Percentiles rank a stretch among this genome's conserved stretches.
Conservation (phyloP, 805 yeast species). For the Kuraishia piskuri region DNA sequence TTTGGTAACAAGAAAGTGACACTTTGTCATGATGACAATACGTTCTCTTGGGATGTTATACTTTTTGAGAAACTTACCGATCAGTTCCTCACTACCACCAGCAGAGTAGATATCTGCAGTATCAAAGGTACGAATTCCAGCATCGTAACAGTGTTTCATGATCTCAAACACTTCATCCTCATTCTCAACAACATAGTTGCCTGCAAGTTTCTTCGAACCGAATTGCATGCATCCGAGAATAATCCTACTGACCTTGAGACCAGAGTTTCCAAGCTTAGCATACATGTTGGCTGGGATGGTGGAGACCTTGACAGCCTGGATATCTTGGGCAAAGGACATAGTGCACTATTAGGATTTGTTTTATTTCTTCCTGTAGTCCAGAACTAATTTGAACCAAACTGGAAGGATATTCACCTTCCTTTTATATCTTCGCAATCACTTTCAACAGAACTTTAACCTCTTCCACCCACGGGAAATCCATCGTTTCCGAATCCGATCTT, state of each 20-base stretch:
- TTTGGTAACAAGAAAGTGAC: conserved; percentile 17
- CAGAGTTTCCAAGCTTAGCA: conserved; percentile 30
- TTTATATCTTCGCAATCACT: too few species aligned
- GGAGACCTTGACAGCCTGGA: not conserved
- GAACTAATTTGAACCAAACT: too few species aligned
- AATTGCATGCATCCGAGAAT: conserved; percentile 49
- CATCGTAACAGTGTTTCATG: conserved; percentile 36
- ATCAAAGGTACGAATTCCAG: conserved; percentile 40
- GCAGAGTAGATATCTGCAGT: conserved; percentile 42
- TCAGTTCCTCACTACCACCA: conserved; percentile 37
- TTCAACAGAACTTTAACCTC: too few species aligned
- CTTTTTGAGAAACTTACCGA: conserved; percentile 44
- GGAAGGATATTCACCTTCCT: too few species aligned
- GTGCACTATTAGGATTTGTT: too few species aligned
- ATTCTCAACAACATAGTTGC: conserved; percentile 41
- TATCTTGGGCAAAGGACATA: not conserved
- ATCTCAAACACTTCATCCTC: conserved; percentile 34
- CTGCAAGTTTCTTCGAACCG: conserved; percentile 35
- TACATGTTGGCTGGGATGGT: not conserved
- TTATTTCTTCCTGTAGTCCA: too few species aligned
- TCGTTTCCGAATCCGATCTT: too few species aligned
- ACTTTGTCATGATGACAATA: conserved; percentile 48
- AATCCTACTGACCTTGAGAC: conserved; percentile 38
- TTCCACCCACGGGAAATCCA: too few species aligned
- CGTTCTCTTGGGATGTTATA: conserved; percentile 44